Conservation (phyloP, 164 flowering plant genomes). For the Umbilicus rupestris region DNA sequence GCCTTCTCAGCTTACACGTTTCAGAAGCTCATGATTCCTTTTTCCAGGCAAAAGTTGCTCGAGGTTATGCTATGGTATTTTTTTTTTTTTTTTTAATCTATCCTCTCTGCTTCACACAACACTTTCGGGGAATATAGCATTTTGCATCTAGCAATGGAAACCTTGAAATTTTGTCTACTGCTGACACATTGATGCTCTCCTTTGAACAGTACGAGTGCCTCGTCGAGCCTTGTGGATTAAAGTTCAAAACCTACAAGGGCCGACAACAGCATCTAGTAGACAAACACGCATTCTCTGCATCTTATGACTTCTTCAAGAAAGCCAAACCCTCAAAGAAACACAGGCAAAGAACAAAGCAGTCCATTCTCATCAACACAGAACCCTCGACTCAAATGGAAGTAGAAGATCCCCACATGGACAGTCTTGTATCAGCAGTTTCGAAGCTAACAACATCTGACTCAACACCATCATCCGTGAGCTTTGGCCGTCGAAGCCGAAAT, state of each 20-base stretch:
- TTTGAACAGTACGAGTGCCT: conserved; percentile 80
- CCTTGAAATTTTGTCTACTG: background rate
- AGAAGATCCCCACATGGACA: conserved; percentile 45
- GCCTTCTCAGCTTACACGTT: conserved; percentile 82
- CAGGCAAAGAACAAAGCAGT: conserved; percentile 46
- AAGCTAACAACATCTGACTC: conserved; percentile 68
- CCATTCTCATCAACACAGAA: conserved; percentile 21
- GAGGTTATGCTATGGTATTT: conserved; percentile 77
- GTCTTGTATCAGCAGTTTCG: conserved; percentile 71
- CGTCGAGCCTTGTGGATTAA: conserved; percentile 78
- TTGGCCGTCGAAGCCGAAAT: conserved; percentile 60
- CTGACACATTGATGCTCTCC: background rate
- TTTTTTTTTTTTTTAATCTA: background rate
- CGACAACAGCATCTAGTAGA: conserved; percentile 87
- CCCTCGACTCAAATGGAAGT: conserved; percentile 52
- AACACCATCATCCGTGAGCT: conserved; percentile 67
- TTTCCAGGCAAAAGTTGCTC: conserved; percentile 93
- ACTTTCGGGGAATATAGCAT: background rate
- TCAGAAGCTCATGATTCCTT: conserved; percentile 96
- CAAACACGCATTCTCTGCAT: conserved; percentile 74
- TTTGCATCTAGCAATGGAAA: background rate
- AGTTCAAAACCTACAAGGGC: conserved; percentile 72
- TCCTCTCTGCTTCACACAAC: background rate
- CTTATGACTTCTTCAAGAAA: conserved; percentile 81
- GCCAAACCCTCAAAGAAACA: conserved; percentile 64